These are phyloP conservation scores for Poa pratensis DNA, from an alignment of 176 grass and related monocot species.

Conservation along the genomic window DNA sequence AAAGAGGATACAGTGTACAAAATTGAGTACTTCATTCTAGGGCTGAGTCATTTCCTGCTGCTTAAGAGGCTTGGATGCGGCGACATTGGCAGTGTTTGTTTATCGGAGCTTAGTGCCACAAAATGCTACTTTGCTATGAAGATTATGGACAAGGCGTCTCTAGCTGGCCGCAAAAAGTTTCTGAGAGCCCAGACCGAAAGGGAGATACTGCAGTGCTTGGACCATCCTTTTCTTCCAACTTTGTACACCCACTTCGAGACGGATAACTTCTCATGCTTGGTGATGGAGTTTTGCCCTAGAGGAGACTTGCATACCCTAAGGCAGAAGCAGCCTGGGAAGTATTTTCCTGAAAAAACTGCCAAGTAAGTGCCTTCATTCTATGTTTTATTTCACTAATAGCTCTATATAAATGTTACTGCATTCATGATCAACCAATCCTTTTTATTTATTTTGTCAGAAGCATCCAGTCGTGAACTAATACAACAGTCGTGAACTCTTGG, in stretches of 20 bases:
- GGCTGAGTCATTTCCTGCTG: constrained; percentile 69
- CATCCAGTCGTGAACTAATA: constrained; percentile 18
- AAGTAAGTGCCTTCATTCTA: constrained; percentile 58
- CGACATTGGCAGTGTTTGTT: constrained; percentile 78
- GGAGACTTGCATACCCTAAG: constrained; percentile 77
- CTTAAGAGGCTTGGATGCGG: constrained; percentile 77
- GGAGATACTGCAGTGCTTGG: constrained; percentile 79
- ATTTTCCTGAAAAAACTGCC: constrained; percentile 68
- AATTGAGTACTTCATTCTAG: too few species aligned
- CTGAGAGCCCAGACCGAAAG: constrained; percentile 73
- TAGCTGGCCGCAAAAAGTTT: constrained; percentile 69
- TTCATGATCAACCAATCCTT: constrained; percentile 9
- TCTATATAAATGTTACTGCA: constrained; percentile 9
- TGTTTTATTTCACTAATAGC: constrained; percentile 24
- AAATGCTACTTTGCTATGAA: constrained; percentile 80
- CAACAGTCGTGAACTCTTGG: too few species aligned
- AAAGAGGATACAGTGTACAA: too few species aligned
- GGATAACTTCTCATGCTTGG: constrained; percentile 82
- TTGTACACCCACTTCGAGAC: constrained; percentile 85
- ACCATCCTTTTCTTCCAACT: constrained; percentile 83
- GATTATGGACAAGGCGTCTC: constrained; percentile 75
- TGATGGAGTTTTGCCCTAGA: constrained; percentile 92
- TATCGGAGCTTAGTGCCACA: constrained; percentile 64
- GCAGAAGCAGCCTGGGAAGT: constrained; percentile 78
- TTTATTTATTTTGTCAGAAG: constrained; percentile 1